Conservation (phyloP, 345 rosid species). For the Dipteronia dyeriana region DNA sequence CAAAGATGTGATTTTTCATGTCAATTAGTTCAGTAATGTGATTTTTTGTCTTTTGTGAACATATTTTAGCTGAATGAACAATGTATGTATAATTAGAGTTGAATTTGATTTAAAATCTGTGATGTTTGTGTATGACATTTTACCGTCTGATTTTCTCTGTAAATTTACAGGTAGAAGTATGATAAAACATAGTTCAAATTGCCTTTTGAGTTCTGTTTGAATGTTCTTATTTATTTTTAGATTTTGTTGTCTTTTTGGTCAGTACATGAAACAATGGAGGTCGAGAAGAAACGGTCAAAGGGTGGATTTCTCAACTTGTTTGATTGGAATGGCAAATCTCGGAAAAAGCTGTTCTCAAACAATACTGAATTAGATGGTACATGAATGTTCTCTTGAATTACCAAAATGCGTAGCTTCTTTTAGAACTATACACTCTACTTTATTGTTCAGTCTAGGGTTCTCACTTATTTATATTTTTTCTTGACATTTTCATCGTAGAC, state of each 20-base stretch:
- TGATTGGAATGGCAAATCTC: conserved; percentile 88
- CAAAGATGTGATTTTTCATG: conserved; percentile 19
- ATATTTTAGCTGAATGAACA: conserved; percentile 21
- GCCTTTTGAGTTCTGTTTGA: conserved; percentile 10
- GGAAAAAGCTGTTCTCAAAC: conserved; percentile 67
- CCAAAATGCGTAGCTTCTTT: not conserved
- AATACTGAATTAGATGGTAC: conserved; percentile 49
- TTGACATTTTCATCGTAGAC: conserved; percentile 29
- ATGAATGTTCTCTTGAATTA: conserved; percentile 3
- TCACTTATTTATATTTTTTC: not conserved
- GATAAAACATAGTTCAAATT: not conserved
- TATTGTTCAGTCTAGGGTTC: too few species aligned
- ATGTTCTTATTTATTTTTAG: conserved; percentile 2
- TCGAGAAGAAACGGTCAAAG: conserved; percentile 64
- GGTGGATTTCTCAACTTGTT: conserved; percentile 73
- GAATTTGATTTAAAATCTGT: conserved; percentile 7
- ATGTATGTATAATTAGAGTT: conserved; percentile 25
- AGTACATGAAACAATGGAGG: conserved; percentile 62
- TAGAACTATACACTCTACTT: not conserved
- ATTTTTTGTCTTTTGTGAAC: not conserved
- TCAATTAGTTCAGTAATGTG: not conserved
- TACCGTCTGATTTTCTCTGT: not conserved
- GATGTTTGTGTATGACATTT: not conserved
- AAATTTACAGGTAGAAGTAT: not conserved
- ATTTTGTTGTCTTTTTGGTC: conserved; percentile 17